Base-by-base conservation (phyloP, 2,329 filamentous ascomycete genomes). In the Trichoderma cornu-damae region DNA sequence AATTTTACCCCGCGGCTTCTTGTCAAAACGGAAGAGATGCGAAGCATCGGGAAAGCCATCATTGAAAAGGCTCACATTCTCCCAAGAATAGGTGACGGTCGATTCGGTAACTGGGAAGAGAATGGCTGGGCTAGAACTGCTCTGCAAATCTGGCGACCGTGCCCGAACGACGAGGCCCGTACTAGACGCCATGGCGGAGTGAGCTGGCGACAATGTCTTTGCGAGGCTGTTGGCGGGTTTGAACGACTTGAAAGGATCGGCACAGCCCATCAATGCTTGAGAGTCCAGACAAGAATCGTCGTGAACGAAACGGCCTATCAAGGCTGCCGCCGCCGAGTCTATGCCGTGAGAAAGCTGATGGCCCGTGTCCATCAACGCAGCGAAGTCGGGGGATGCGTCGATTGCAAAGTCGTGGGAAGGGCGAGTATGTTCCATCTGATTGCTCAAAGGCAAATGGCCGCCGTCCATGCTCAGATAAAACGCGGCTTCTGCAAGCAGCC, bases 201-300 rank as follows among this genome's bases (percentile, higher is more conserved):
- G 28, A 6, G n/a, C 34, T 38, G 28, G n/a, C 11, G n/a, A 3
- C 2, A 38, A 20, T n/a, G 11, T n/a, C 9, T 30, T 49, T 5
- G 35, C 18, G 37, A 20, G 12, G 3, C 6, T 28, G 32, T 42
- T 52, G 4, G 12, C 6, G 16, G 16, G 4, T n/a, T 22, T 57
- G 6, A 12, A 24, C 5, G 22, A n/a, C 6, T 62, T 61, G 24
- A 50, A 46, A 24, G 57, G 28, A 26, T 61, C 57, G 50, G 58
- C 49, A 50, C 56, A 63, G 35, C 62, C 60, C 1, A 32, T 20
- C 47, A 35, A 37, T 34, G 54, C 49, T 7, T 57, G 59, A 24
- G 59, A 43, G 49, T 68, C 68, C 24, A 71, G 64, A 60, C 70
- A 72, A 24, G 67, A 66, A 48, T 72, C 69, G 34, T 68, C 65